Evolutionary conservation across 257 asterid genomes (phyloP), one percentile per base, ranked within the genome.

Genomic region (Handroanthus guayacan): DNA sequence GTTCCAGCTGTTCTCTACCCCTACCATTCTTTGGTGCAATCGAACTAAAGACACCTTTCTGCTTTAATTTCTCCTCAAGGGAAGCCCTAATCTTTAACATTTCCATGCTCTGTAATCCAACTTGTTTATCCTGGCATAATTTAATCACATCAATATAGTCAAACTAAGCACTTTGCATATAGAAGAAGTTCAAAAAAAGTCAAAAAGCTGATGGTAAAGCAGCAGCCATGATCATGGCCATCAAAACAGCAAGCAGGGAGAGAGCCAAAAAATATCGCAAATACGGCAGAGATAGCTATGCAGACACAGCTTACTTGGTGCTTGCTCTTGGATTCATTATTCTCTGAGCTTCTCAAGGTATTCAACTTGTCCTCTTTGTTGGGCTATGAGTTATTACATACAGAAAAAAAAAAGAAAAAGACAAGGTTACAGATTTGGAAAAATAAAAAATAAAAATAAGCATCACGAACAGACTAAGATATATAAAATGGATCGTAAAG

Each of bases 51-150:
- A 89, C 75, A 83, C 97, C 97, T 72, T 86, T 91, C 79, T 89
- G 88, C 86, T 81, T 93, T 86, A 93, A 68, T 82, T 87, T 95
- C 82, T 91, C 94, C 84, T 95, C 99, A 52, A 92, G 97, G 65
- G 87, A 88, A 64, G 95, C 97, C 85, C 99, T 85, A 69, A 89
- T 77, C 89, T 89, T 95, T 61, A 95, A 82, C 98, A 92, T 95
- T 87, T 90, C 93, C 83, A 63, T 72, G 89, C 98, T 95, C 84
- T 91, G 97, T 38, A 5, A 66, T 75, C 94, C 96, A 38, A 86
- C 86, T 69, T 84, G 86, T 69, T 79, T 78, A 76, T 86, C 92
- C 99, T 93, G 89, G 55, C 82, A 81, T 34, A 48, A 44, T 48
- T 69, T 45, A 61, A 75, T 74, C n/a, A 65, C 54, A 75, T 80